These are phyloP conservation scores for Aspergillus caelatus DNA, from an alignment of 2,329 filamentous ascomycete genomes.

Conservation along the genomic window DNA sequence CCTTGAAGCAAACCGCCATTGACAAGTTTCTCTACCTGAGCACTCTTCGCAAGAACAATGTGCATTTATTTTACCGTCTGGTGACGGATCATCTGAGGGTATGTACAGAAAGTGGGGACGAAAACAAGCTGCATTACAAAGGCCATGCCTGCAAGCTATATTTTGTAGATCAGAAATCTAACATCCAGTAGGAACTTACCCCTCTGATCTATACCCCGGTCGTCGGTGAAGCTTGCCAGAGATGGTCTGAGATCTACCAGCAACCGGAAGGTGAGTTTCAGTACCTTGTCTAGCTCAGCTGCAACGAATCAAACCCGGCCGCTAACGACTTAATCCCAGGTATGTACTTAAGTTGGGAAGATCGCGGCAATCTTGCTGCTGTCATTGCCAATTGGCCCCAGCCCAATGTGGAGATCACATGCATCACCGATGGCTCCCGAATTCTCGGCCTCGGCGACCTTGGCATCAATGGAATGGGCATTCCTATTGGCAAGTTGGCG, in stretches of 20 bases:
- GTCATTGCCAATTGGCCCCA: slow-evolving; percentile 95
- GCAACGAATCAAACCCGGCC: slow-evolving; percentile 27
- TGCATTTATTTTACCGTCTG: slow-evolving; percentile 56
- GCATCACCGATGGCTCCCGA: slow-evolving; percentile 93
- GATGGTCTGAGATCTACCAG: slow-evolving; percentile 95
- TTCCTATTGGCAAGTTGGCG: slow-evolving; percentile 93
- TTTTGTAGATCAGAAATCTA: slow-evolving; percentile 15
- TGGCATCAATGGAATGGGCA: slow-evolving; percentile 96
- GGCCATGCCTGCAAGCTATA: background rate
- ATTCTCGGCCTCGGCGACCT: slow-evolving; percentile 91
- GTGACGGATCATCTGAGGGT: slow-evolving; percentile 52
- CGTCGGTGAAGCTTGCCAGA: slow-evolving; percentile 90
- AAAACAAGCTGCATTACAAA: background rate
- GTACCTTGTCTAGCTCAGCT: slow-evolving; percentile 9
- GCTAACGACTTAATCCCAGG: slow-evolving; percentile 42
- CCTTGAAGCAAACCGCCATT: slow-evolving; percentile 49
- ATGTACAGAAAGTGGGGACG: slow-evolving; percentile 19
- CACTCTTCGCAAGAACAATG: slow-evolving; percentile 54
- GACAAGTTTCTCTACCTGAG: slow-evolving; percentile 56
- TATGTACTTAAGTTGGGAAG: slow-evolving; percentile 93
- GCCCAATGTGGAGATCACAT: slow-evolving; percentile 86
- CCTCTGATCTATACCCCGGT: slow-evolving; percentile 55
- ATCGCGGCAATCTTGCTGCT: slow-evolving; percentile 84
- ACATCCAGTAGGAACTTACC: slow-evolving; percentile 46
- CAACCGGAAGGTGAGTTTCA: slow-evolving; percentile 73